A percentile compares a stretch with the other conserved stretches of the same genome.
Conservation (phyloP, 176 grass and related monocot genomes). For the Rhynchospora tenuis region DNA sequence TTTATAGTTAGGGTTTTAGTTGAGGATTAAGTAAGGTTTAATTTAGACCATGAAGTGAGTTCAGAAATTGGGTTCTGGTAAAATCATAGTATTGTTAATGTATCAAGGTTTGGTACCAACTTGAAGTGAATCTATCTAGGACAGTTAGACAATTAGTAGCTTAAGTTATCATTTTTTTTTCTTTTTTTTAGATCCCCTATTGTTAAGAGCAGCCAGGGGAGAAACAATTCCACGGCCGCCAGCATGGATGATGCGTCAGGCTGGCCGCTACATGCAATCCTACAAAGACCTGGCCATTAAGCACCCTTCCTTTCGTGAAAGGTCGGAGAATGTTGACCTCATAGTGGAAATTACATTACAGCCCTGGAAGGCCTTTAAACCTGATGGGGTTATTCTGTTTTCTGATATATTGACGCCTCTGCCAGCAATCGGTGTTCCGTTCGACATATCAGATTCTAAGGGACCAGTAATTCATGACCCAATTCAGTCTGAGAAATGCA, state of each 20-base stretch:
- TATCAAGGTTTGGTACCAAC: not conserved
- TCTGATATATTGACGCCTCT: conserved; percentile 96
- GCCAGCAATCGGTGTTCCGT: conserved; percentile 86
- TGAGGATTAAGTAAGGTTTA: not conserved
- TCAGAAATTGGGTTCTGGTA: not conserved
- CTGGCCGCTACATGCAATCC: conserved; percentile 86
- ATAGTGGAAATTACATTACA: conserved; percentile 94
- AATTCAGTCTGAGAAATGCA: conserved; percentile 52
- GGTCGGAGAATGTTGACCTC: conserved; percentile 87
- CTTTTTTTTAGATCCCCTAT: conserved; percentile 49
- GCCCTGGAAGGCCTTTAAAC: conserved; percentile 74
- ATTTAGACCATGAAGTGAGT: not conserved
- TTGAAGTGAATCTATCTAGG: not conserved
- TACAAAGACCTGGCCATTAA: conserved; percentile 86
- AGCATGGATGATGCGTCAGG: conserved; percentile 99
- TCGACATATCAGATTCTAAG: conserved; percentile 84
- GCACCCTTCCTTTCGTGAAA: conserved; percentile 83
- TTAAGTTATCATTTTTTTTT: not conserved
- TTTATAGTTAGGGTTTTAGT: not conserved
- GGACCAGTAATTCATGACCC: conserved; percentile 77
- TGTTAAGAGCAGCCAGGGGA: conserved; percentile 75
- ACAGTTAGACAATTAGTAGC: not conserved
- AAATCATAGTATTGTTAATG: not conserved
- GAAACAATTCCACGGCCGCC: conserved; percentile 58
- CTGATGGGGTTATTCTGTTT: conserved; percentile 96